Evolutionary conservation across 306 rosid genomes (phyloP).

Genomic region (Rosa lucieae): DNA sequence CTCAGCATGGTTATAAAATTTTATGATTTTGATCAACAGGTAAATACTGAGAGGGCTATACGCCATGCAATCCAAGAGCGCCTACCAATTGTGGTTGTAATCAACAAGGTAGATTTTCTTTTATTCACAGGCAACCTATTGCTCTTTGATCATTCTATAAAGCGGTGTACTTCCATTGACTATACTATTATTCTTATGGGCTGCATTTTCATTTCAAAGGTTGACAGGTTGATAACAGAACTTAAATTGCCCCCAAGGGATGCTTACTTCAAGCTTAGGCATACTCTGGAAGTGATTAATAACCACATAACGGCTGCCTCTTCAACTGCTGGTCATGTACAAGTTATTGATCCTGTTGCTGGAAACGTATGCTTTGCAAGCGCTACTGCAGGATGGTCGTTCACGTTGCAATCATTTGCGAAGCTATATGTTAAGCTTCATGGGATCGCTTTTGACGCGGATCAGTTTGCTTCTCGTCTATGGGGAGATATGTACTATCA

Average conservation of each 20-base stretch:
- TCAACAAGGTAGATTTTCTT: constrained; percentile 68
- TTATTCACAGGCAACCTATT: neutral
- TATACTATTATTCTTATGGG: constrained; percentile 20
- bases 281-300: constrained; percentile 88
- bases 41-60: constrained; percentile 94
- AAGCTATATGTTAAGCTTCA: constrained; percentile 84
- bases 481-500: constrained; percentile 95
- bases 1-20: neutral
- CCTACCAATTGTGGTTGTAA: constrained; percentile 84
- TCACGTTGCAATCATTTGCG: constrained; percentile 90
- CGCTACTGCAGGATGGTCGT: constrained; percentile 98
- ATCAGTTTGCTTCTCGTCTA: constrained; percentile 84
- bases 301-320: constrained; percentile 83
- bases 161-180: neutral
- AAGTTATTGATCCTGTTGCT: constrained; percentile 81
- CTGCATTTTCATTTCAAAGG: constrained; percentile 43
- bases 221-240: constrained; percentile 94
- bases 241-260: constrained; percentile 94
- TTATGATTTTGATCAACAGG: constrained; percentile 44
- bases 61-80: constrained; percentile 96
- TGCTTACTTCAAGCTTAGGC: constrained; percentile 92
- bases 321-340: constrained; percentile 86
- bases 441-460: constrained; percentile 74
- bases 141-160: neutral
- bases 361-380: constrained; percentile 98